Conservation (phyloP, 257 asterid species). For the Ilex aquifolium region DNA sequence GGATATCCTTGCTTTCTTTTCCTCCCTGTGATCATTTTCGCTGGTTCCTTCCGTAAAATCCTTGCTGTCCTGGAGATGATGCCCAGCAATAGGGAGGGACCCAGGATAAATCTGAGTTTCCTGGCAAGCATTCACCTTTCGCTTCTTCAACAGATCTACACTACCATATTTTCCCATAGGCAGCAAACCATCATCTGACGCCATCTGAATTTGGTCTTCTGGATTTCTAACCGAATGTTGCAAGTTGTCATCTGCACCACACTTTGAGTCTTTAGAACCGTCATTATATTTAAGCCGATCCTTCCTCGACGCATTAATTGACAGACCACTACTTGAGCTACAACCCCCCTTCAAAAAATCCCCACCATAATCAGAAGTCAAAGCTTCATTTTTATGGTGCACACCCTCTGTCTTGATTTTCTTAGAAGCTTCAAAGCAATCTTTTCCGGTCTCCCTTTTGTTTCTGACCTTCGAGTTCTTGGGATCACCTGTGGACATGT, state of each 20-base stretch:
- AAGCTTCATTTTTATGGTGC: constrained; percentile 43
- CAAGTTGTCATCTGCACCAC: constrained; percentile 29
- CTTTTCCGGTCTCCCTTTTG: constrained; percentile 53
- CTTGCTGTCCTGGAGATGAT: constrained; percentile 32
- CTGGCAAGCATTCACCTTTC: constrained; percentile 43
- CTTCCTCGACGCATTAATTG: no score
- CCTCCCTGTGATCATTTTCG: constrained; percentile 53
- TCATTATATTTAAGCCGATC: constrained; percentile 32
- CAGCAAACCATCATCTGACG: constrained; percentile 42
- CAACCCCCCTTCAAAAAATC: constrained; percentile 49
- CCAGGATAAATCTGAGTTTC: constrained; percentile 24
- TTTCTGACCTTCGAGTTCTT: constrained; percentile 39
- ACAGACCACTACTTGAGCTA: constrained; percentile 40
- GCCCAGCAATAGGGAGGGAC: constrained; percentile 26
- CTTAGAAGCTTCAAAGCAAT: constrained; percentile 55
- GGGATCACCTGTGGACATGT: constrained; percentile 35
- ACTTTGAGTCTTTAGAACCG: constrained; percentile 31
- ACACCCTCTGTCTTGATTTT: constrained; percentile 54
- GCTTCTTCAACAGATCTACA: constrained; percentile 47
- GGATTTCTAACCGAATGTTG: constrained; percentile 20
- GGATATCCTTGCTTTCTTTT: constrained; percentile 69
- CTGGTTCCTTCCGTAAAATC: constrained; percentile 33
- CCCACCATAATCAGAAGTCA: constrained; percentile 49
- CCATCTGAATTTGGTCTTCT: constrained; percentile 31
- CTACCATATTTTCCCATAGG: constrained; percentile 35